phyloP scores from a whole-genome alignment of 2,329 filamentous ascomycete genomes.

The Clonostachys byssicola region DNA sequence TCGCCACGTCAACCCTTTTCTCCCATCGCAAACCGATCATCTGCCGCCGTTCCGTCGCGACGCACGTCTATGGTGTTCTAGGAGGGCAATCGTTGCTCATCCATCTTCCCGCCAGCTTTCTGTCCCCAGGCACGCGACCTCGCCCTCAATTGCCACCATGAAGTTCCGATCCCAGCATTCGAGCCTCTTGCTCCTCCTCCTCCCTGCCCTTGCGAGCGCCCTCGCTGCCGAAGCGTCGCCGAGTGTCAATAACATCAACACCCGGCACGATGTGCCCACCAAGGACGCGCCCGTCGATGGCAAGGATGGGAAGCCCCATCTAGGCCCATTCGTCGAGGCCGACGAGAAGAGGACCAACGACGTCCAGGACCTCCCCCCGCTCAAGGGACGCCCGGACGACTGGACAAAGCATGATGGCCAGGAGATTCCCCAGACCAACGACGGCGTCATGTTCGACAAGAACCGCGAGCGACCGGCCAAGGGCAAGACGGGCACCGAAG shows the following conservation, averaged over 20 bases:
- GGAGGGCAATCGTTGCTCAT: too few species aligned
- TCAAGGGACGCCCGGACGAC: slow-evolving; percentile 47
- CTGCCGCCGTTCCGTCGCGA: too few species aligned
- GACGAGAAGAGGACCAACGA: slow-evolving; percentile 27
- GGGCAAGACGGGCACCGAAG: slow-evolving; percentile 84
- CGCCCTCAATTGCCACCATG: slow-evolving; percentile 37
- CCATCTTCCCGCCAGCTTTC: too few species aligned
- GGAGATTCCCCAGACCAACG: slow-evolving; percentile 59
- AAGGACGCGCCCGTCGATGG: slow-evolving; percentile 90
- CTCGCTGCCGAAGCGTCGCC: slow-evolving; percentile 23
- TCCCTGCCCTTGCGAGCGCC: slow-evolving; percentile 48
- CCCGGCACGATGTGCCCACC: slow-evolving; percentile 32
- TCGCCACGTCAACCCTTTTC: too few species aligned
- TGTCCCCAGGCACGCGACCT: too few species aligned
- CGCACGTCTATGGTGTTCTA: too few species aligned
- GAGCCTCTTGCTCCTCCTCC: slow-evolving; percentile 55
- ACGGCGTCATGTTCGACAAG: slow-evolving; percentile 93
- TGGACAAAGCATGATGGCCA: slow-evolving; percentile 52
- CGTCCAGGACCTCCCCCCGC: slow-evolving; percentile 31
- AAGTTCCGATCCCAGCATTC: slow-evolving; percentile 50
- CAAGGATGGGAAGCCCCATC: slow-evolving; percentile 88
- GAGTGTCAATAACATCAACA: slow-evolving; percentile 9
- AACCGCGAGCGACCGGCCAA: slow-evolving; percentile 71
- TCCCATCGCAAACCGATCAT: too few species aligned
- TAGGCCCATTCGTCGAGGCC: slow-evolving; percentile 72